phyloP scores from a whole-genome alignment of 2,329 filamentous ascomycete species.

The Fusarium multiceps region DNA sequence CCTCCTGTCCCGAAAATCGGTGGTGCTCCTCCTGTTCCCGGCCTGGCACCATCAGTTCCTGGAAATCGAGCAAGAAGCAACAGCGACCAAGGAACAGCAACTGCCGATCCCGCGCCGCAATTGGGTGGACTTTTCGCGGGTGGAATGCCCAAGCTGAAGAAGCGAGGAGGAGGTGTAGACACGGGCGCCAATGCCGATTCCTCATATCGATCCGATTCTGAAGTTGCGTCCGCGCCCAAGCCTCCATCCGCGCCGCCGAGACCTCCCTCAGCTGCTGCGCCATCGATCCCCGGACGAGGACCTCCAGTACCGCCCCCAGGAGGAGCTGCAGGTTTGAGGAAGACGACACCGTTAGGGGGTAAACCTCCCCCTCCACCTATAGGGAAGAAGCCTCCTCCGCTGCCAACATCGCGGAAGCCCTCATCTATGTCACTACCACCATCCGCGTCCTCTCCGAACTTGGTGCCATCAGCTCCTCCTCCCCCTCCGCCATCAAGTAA shows the following conservation, averaged over 20 bases:
- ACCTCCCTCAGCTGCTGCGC: slow-evolving; percentile 57
- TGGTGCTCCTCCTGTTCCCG: slow-evolving; percentile 62
- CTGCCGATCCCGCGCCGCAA: slow-evolving; percentile 76
- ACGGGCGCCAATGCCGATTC: slow-evolving; percentile 71
- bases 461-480: slow-evolving; percentile 53
- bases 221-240: slow-evolving; percentile 57
- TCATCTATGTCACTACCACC: slow-evolving; percentile 54
- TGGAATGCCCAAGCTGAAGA: slow-evolving; percentile 95
- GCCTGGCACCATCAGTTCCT: slow-evolving; percentile 78
- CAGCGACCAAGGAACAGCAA: slow-evolving; percentile 72
- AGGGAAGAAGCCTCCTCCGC: slow-evolving; percentile 78
- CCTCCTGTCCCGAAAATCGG: slow-evolving; percentile 79
- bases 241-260: slow-evolving; percentile 68
- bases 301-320: slow-evolving; percentile 56
- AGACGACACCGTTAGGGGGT: slow-evolving; percentile 58
- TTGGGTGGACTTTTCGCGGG: slow-evolving; percentile 89
- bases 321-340: slow-evolving; percentile 64
- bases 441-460: slow-evolving; percentile 47
- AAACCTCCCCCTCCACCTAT: slow-evolving; percentile 81
- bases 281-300: slow-evolving; percentile 36
- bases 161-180: slow-evolving; percentile 81
- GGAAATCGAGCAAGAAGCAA: slow-evolving; percentile 82
- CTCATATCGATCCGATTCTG: slow-evolving; percentile 83
- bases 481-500: slow-evolving; percentile 55
- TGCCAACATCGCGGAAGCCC: slow-evolving; percentile 70